Conservation (phyloP, 495 filamentous ascomycete species). For the Pyronema domesticum region DNA sequence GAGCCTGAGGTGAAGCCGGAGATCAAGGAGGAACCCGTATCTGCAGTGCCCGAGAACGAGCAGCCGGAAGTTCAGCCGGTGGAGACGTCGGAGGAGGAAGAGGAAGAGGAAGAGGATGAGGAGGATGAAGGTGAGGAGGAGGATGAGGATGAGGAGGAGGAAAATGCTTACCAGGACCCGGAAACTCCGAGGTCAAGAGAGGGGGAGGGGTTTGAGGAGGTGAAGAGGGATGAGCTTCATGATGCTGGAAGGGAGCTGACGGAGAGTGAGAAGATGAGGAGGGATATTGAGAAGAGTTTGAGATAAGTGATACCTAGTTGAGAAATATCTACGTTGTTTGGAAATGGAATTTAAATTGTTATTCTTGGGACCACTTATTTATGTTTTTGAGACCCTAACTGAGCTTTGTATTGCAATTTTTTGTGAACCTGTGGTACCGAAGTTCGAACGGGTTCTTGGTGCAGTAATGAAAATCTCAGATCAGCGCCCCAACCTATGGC, state of each 20-base stretch:
- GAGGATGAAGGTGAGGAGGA: neutral
- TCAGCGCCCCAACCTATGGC: too few species aligned
- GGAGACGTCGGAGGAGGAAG: constrained; percentile 12
- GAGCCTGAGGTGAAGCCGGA: constrained; percentile 11
- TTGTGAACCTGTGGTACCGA: too few species aligned
- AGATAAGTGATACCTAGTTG: neutral
- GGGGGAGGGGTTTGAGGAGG: neutral
- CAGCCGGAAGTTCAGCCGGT: neutral
- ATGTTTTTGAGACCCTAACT: too few species aligned
- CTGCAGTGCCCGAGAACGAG: too few species aligned
- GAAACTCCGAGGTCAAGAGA: neutral
- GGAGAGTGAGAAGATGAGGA: constrained; percentile 3
- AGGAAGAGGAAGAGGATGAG: constrained; percentile 6
- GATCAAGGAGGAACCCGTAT: neutral
- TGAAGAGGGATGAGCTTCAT: neutral
- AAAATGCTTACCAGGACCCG: neutral
- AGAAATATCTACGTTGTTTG: neutral
- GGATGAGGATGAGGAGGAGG: neutral
- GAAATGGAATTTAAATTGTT: too few species aligned
- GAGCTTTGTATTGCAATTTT: too few species aligned
- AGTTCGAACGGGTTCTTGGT: too few species aligned
- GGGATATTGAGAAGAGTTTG: constrained; percentile 7
- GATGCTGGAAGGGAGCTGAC: neutral
- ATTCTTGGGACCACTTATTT: too few species aligned
- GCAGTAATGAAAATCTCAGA: too few species aligned